phyloP scores from a whole-genome alignment of 148 eudicot species.

The Talinum fruticosum region DNA sequence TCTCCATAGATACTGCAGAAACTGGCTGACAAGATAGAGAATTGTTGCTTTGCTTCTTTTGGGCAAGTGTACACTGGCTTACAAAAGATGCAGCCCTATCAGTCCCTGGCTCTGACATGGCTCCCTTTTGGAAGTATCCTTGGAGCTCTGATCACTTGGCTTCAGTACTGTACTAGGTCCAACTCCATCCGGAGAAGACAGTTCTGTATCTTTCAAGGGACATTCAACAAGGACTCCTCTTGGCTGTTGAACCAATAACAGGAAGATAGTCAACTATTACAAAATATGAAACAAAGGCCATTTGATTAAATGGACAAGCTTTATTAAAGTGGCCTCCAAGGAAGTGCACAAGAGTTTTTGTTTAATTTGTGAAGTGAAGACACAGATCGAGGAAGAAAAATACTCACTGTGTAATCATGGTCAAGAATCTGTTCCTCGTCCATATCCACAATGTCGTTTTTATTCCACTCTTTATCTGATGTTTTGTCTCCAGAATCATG shows the following conservation, averaged over 20 bases:
- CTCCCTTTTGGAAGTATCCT: conserved; percentile 29
- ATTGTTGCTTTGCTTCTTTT: conserved; percentile 40
- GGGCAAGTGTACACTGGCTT: conserved; percentile 37
- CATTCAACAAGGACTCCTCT: conserved; percentile 59
- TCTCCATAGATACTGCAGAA: conserved; percentile 30
- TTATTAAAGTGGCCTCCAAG: neutral
- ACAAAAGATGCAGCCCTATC: conserved; percentile 34
- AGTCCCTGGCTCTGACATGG: conserved; percentile 32
- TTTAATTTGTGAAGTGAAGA: no score
- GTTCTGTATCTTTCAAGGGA: conserved; percentile 34
- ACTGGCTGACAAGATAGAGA: conserved; percentile 31
- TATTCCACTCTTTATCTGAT: conserved; percentile 22
- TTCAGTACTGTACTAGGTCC: conserved; percentile 26
- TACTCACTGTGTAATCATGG: conserved; percentile 39
- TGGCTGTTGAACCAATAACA: conserved; percentile 38
- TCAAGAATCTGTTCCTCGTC: conserved; percentile 27
- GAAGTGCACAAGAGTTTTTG: no score
- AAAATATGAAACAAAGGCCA: neutral
- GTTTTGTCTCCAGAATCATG: conserved; percentile 17
- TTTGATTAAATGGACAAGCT: neutral
- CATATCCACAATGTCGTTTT: conserved; percentile 13
- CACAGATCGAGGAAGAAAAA: neutral
- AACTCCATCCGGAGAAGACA: conserved; percentile 47
- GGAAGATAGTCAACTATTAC: conserved; percentile 2
- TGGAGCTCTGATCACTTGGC: conserved; percentile 32